These are phyloP conservation scores for Iris pallida DNA, from an alignment of 116 monocot species.

Conservation along the genomic window DNA sequence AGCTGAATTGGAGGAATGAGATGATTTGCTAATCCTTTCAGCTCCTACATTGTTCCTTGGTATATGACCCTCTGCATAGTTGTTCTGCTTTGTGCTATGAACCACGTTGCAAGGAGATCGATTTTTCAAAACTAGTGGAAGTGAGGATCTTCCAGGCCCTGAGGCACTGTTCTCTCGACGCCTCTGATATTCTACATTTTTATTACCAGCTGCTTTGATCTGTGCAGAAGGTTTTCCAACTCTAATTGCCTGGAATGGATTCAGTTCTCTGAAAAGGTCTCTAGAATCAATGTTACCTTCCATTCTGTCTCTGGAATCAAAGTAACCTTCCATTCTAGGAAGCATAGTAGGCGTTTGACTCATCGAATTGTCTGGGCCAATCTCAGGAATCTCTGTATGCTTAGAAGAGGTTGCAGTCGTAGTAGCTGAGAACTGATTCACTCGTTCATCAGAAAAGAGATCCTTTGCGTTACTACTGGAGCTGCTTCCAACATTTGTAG, in stretches of 20 bases:
- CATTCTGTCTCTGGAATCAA: too few relatives aligned
- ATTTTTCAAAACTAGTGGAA: conserved; percentile 83
- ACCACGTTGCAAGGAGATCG: conserved; percentile 72
- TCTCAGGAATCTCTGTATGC: conserved; percentile 24
- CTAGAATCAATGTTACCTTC: conserved; percentile 41
- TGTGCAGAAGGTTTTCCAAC: conserved; percentile 30
- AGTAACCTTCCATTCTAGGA: too few relatives aligned
- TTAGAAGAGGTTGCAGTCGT: conserved; percentile 27
- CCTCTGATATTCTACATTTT: conserved; percentile 50
- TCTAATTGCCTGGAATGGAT: conserved; percentile 66
- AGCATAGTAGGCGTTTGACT: too few relatives aligned
- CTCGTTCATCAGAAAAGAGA: conserved; percentile 18
- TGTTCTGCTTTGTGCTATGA: conserved; percentile 44
- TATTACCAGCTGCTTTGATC: conserved; percentile 35
- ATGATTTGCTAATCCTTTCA: conserved; percentile 33
- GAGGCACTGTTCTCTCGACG: conserved; percentile 54
- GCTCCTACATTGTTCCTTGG: conserved; percentile 52
- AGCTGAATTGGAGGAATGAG: conserved; percentile 27
- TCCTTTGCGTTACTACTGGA: conserved; percentile 16
- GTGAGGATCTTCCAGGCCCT: conserved; percentile 59
- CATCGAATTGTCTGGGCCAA: conserved; percentile 11
- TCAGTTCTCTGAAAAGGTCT: conserved; percentile 81
- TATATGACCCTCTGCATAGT: conserved; percentile 46
- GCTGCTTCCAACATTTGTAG: conserved; percentile 37
- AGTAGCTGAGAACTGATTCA: conserved; percentile 20